Percentiles rank a stretch among this genome's conserved stretches.
These are phyloP conservation scores for Glebionis coronaria DNA, from an alignment of 129 eudicot species.

Conservation along the genomic window DNA sequence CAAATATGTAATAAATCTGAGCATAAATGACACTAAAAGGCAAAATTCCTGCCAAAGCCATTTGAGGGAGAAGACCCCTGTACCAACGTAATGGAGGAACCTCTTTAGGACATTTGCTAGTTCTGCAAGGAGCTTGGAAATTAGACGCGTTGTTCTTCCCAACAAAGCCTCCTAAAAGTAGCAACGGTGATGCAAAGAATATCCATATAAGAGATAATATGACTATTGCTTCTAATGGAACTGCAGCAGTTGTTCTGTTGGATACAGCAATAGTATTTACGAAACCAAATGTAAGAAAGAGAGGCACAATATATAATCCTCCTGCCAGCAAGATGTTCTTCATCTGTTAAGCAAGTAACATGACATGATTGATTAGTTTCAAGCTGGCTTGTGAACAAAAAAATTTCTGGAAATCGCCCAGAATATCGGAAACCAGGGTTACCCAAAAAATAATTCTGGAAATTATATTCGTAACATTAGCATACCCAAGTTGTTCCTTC, in stretches of 20 bases:
- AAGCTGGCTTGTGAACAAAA: not conserved
- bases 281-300: constrained; percentile 41
- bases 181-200: constrained; percentile 45
- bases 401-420: too few species aligned
- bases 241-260: constrained; percentile 43
- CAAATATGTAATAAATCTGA: constrained; percentile 45
- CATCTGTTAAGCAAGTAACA: constrained; percentile 29
- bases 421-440: too few species aligned
- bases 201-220: constrained; percentile 39
- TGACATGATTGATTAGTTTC: too few species aligned
- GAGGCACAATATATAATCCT: constrained; percentile 39
- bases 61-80: constrained; percentile 50
- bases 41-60: constrained; percentile 60
- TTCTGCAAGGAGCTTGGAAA: constrained; percentile 53
- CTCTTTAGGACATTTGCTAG: constrained; percentile 47
- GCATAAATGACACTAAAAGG: constrained; percentile 49
- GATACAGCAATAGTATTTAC: constrained; percentile 31
- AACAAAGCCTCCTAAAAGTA: constrained; percentile 43
- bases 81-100: constrained; percentile 53
- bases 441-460: too few species aligned
- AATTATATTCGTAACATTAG: constrained; percentile 9
- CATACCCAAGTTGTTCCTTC: constrained; percentile 75
- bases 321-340: constrained; percentile 41
- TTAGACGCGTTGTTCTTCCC: constrained; percentile 45
- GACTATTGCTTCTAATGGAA: constrained; percentile 41